A percentile compares a stretch with the other conserved stretches of the same genome.
phyloP scores from a whole-genome alignment of 2,329 filamentous ascomycete species.

The Nigrospora sphaerica region DNA sequence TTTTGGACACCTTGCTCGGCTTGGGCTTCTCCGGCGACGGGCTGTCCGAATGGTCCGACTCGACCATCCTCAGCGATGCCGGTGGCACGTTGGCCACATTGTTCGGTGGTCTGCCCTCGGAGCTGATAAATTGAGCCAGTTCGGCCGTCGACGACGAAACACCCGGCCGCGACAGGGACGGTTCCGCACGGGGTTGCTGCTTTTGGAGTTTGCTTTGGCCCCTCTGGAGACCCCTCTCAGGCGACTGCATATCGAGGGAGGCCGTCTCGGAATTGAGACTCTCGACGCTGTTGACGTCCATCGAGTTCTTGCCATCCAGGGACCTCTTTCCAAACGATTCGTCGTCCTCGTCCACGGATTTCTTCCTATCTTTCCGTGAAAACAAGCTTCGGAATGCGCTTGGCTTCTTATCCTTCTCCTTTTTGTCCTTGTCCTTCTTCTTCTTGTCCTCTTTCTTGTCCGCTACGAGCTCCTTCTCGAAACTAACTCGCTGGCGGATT shows the following conservation, averaged over 20 bases:
- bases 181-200: constrained; percentile 44
- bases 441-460: constrained; percentile 53
- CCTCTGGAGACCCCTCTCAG: constrained; percentile 46
- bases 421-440: constrained; percentile 54
- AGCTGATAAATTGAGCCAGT: constrained; percentile 27
- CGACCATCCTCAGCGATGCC: constrained; percentile 51
- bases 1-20: constrained; percentile 28
- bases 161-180: constrained; percentile 34
- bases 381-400: constrained; percentile 50
- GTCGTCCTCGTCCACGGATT: constrained; percentile 48
- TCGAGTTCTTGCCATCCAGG: constrained; percentile 23
- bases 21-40: not conserved
- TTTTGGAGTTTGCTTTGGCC: constrained; percentile 66
- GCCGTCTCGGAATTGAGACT: constrained; percentile 36
- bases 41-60: constrained; percentile 38
- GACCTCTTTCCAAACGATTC: constrained; percentile 56
- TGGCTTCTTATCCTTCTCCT: constrained; percentile 36
- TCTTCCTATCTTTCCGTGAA: constrained; percentile 56
- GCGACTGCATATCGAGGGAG: constrained; percentile 36
- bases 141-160: constrained; percentile 24
- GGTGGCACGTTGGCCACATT: constrained; percentile 50
- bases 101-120: constrained; percentile 34
- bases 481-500: constrained; percentile 48
- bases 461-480: constrained; percentile 41
- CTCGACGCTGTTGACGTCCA: constrained; percentile 38